Evolutionary conservation across 2,329 filamentous ascomycete genomes (phyloP).

Genomic region (Fusarium nisikadoi): DNA sequence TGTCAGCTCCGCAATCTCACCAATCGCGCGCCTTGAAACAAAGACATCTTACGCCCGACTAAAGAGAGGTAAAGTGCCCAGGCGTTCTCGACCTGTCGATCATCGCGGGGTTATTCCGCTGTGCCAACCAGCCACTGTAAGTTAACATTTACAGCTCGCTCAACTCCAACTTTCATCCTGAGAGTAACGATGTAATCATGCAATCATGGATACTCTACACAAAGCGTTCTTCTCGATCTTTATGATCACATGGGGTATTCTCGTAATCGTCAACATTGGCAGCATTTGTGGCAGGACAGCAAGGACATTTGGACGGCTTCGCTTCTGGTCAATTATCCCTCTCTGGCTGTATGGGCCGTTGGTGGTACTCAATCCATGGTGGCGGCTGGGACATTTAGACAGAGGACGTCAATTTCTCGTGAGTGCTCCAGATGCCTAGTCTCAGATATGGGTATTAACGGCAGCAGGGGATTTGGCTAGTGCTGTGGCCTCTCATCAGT

Average conservation of each 20-base stretch:
- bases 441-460: background rate
- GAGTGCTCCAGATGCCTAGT: fast-evolving
- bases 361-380: conserved; percentile 1
- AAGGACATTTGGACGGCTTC: background rate
- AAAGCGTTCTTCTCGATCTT: conserved; percentile 22
- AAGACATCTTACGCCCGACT: conserved; percentile 10
- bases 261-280: background rate
- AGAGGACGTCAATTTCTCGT: conserved; percentile 17
- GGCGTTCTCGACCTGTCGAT: conserved; percentile 15
- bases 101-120: conserved; percentile 5
- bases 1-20: background rate
- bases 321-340: conserved; percentile 11
- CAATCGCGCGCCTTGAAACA: conserved; percentile 4
- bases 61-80: background rate
- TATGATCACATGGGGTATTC: background rate
- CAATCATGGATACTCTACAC: conserved; percentile 12
- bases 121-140: background rate
- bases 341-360: conserved; percentile 1
- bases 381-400: background rate
- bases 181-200: background rate
- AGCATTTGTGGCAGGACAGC: background rate
- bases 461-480: conserved; percentile 2
- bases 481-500: conserved; percentile 16
- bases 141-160: background rate
- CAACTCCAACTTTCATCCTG: background rate